Conservation (phyloP, 352 stramenopile species). For the Chrysophaeum taylorii region DNA sequence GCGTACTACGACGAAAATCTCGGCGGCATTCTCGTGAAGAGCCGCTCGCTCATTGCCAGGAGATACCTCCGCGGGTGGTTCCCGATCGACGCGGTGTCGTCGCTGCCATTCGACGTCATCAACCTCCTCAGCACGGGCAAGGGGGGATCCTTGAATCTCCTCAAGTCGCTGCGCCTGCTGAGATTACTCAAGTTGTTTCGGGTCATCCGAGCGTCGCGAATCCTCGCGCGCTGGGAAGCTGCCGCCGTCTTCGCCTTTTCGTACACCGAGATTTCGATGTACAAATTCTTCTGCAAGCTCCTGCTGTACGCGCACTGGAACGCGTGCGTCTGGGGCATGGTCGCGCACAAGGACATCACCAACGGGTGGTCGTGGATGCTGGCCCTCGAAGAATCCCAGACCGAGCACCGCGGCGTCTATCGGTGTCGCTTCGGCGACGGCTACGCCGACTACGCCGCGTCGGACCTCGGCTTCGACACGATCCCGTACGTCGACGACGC, state of each 20-base stretch:
- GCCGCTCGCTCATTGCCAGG: background rate
- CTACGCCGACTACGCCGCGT: background rate
- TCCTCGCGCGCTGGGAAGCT: conserved; percentile 14
- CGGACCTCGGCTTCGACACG: background rate
- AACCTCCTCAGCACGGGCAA: background rate
- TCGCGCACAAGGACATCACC: background rate
- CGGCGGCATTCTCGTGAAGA: conserved; percentile 3
- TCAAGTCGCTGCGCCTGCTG: conserved; percentile 9
- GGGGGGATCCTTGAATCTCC: background rate
- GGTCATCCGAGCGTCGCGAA: conserved; percentile 19
- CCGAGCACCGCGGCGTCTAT: background rate
- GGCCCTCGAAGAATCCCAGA: background rate
- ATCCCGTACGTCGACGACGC: background rate
- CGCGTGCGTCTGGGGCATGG: conserved; percentile 16
- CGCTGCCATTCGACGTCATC: background rate
- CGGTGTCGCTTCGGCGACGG: background rate
- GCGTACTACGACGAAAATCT: conserved; percentile 3
- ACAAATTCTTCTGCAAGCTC: conserved; percentile 5
- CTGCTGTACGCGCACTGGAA: conserved; percentile 17
- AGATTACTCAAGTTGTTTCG: conserved; percentile 10
- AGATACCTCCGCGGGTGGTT: background rate
- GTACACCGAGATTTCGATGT: conserved; percentile 10
- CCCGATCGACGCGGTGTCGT: background rate
- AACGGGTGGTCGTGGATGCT: background rate
- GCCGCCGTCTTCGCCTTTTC: conserved; percentile 7